These are phyloP conservation scores for Aurantiochytrium sp. DNA, from an alignment of 108 stramenopile genomes.

Conservation along the genomic window DNA sequence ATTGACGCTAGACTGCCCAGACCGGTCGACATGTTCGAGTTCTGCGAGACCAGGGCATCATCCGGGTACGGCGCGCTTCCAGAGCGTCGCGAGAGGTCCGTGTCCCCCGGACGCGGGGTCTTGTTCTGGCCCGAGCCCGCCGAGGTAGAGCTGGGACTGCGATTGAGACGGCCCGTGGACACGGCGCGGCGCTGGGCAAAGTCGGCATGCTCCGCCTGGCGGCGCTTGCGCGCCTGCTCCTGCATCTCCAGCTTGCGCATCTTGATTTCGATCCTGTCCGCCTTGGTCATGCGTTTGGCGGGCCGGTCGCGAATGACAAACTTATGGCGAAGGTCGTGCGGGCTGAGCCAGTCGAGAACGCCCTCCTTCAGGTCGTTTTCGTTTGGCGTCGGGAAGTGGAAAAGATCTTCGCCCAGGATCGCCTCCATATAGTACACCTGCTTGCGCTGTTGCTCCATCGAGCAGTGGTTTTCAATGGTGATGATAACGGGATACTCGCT, in stretches of 20 bases:
- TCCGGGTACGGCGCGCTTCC: too few species aligned
- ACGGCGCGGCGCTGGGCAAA: too few species aligned
- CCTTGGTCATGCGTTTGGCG: background rate
- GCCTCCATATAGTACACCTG: constrained; percentile 62
- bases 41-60: too few species aligned
- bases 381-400: background rate
- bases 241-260: background rate
- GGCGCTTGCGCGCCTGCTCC: background rate
- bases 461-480: constrained; percentile 92
- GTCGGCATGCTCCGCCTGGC: background rate
- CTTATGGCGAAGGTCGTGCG: constrained; percentile 58
- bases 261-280: background rate
- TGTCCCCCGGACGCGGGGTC: too few species aligned
- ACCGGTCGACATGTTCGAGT: too few species aligned
- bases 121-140: too few species aligned
- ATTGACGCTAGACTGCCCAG: too few species aligned
- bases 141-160: too few species aligned
- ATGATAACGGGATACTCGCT: constrained; percentile 82
- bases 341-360: constrained; percentile 53
- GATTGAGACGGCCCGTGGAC: too few species aligned
- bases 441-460: constrained; percentile 65
- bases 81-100: too few species aligned
- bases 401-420: background rate
- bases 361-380: background rate
- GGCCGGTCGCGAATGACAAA: constrained; percentile 35